Evolutionary conservation across 192 early-diverging fungal genomes (phyloP), one percentile per base, ranked within the genome.

Genomic region (Backusella tuberculispora): DNA sequence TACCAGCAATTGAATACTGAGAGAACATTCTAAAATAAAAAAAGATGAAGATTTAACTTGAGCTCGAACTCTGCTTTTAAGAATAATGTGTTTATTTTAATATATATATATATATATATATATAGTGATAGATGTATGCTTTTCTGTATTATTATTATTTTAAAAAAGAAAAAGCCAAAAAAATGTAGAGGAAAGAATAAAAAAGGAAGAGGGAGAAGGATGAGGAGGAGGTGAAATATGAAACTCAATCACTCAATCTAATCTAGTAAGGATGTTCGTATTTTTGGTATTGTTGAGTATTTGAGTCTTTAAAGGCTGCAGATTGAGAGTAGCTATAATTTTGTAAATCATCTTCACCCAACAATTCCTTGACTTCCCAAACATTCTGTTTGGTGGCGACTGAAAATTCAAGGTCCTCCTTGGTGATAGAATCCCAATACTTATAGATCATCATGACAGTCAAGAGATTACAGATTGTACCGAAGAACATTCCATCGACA

Each of bases 391-490:
- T 92, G 19, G 86, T 85, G 44, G 90, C 90, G 6, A 93, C 90
- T 21, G 87, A 90, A 74, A 97, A 99, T 86, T 99, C 97, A 50
- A 98, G 87, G 77, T 98, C 97, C 77, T 99, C 97, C 87, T 98
- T 98, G 42, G 97, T 99, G 79, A 99, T 98, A 26, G 92, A 93
- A 82, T 99, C 97, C 97, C 97, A 99, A 86, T 96, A 99, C 87
- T 99, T 99, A 91, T 98, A 99, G 0, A 98, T 93, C 95, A 99
- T 97, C 97, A 99, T 98, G 64, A 98, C 96, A 40, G 92, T 90
- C 75, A 99, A 85, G 50, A 99, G 86, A 14, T 92, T 95, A 75
- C 91, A 91, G 29, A 97, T 96, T 5, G 91, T 90, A 26, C 93
- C 94, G 87, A 98, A 98, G 90, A 99, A 99, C 85, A 99, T 84